Evolutionary conservation across 2,329 filamentous ascomycete species (phyloP).

Genomic region (Paecilomyces formosus): DNA sequence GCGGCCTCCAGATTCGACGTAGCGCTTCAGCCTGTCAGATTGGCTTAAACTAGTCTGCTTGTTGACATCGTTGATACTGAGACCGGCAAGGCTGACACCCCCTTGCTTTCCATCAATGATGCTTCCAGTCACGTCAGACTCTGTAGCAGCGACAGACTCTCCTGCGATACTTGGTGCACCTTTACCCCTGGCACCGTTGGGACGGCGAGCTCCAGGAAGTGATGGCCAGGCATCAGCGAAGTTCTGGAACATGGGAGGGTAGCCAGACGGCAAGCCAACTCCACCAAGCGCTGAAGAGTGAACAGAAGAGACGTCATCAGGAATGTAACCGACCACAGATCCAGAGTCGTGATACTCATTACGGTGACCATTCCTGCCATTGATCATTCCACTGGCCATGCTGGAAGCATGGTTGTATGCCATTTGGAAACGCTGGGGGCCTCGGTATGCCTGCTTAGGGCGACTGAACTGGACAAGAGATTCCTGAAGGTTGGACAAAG

Average conservation of each 20-base stretch:
- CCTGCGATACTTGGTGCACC: constrained; percentile 73
- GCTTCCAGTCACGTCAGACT: constrained; percentile 76
- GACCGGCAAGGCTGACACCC: constrained; percentile 79
- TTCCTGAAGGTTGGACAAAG: constrained; percentile 89
- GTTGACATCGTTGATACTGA: constrained; percentile 64
- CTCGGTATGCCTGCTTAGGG: constrained; percentile 85
- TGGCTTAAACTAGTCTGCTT: constrained; percentile 69
- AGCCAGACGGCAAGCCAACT: constrained; percentile 71
- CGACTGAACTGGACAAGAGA: constrained; percentile 91
- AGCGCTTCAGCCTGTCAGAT: constrained; percentile 86
- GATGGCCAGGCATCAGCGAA: constrained; percentile 89
- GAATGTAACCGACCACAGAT: constrained; percentile 90
- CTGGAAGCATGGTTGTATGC: constrained; percentile 62
- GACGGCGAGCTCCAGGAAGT: constrained; percentile 62
- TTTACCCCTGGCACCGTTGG: constrained; percentile 58
- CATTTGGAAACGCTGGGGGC: constrained; percentile 79
- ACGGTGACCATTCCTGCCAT: constrained; percentile 43
- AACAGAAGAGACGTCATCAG: constrained; percentile 92
- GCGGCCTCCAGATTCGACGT: constrained; percentile 78
- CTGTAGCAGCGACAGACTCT: constrained; percentile 85
- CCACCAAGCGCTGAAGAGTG: constrained; percentile 87
- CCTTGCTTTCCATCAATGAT: constrained; percentile 74
- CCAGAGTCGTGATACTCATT: constrained; percentile 64
- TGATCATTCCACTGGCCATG: constrained; percentile 47
- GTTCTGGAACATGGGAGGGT: constrained; percentile 90